Conservation (phyloP, 306 rosid genomes). For the Castanea crenata region DNA sequence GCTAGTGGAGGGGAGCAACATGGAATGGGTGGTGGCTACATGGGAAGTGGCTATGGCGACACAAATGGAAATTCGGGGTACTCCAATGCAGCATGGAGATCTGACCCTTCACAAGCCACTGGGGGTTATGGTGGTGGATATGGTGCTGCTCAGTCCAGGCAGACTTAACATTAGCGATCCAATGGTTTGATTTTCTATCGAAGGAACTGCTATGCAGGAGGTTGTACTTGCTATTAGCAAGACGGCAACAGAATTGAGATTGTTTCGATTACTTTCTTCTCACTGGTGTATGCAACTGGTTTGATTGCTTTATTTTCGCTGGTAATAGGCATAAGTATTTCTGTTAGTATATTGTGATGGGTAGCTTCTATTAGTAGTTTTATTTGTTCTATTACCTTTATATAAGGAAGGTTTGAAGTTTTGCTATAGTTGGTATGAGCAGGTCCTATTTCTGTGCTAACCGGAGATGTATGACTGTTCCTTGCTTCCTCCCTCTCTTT, state of each 20-base stretch:
- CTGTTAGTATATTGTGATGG: constrained; percentile 32
- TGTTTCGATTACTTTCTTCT: constrained; percentile 35
- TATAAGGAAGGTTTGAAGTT: constrained; percentile 8
- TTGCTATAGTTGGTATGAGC: not conserved
- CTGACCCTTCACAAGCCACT: constrained; percentile 50
- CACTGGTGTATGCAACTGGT: not conserved
- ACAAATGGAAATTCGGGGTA: constrained; percentile 50
- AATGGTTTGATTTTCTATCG: constrained; percentile 21
- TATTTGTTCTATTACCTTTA: constrained; percentile 1
- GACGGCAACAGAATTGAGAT: constrained; percentile 11
- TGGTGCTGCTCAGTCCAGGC: constrained; percentile 53
- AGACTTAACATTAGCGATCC: constrained; percentile 25
- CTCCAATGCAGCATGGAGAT: constrained; percentile 51
- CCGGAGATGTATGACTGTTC: not conserved
- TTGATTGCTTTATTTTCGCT: constrained; percentile 1
- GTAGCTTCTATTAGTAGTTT: constrained; percentile 23
- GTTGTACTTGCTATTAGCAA: constrained; percentile 8
- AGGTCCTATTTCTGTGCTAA: not conserved
- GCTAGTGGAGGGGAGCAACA: constrained; percentile 42
- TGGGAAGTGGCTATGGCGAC: constrained; percentile 51
- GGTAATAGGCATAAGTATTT: constrained; percentile 32
- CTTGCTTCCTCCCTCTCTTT: too few species aligned
- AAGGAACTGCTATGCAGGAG: constrained; percentile 11
- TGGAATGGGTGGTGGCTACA: constrained; percentile 40
- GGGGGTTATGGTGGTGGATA: constrained; percentile 41